Base-by-base conservation (phyloP, 805 yeast species). In the Ogataea naganishii region DNA sequence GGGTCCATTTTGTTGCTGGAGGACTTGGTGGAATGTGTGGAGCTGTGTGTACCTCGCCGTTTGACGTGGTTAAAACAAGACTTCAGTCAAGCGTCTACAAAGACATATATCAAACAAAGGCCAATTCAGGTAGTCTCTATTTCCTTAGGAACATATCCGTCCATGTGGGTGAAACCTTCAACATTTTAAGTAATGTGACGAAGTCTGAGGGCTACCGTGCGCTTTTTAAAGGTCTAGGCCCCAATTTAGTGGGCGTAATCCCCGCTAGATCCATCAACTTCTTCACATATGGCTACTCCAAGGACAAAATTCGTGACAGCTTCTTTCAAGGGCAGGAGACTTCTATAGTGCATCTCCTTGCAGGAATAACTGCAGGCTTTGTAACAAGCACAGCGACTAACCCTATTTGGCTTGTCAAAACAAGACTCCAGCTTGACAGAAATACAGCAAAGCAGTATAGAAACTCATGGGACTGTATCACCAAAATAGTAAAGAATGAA, bases 1-100 rank as follows among this genome's bases (percentile, higher is more conserved):
- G 75, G 89, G 85, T 80, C 5, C 89, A 81, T 56, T 82, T 82
- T 49, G 82, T 82, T n/a, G 88, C 94, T 9, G 94, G 92, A 29
- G 94, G 95, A 10, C 53, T 83, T 16, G 99, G 96, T 20, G 99
- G 98, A 11, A 92, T 92, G 96, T 83, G 89, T 18, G 99, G 99
- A 16, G 95, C 98, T 2, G 60, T 89, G 3, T 77, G 76, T 32
- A 92, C 99, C 0, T 80, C 95, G 44, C 99, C 99, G 1, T 72
- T 92, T 38, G 99, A 88, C 55, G 94, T 92, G 29, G 96, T 92
- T 21, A 92, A 92, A 51, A 92, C 99, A 0, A 69, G 99, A 47
- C 60, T 92, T 32, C 99, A 92, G 53, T 80, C 95, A 36, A 95
- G 86, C 47, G 83, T 80, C 6, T 88, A 80, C 44, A 70, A 69